These are phyloP conservation scores for Calocybe gambosa DNA, from an alignment of 1,284 basidiomycete species.

Conservation along the genomic window DNA sequence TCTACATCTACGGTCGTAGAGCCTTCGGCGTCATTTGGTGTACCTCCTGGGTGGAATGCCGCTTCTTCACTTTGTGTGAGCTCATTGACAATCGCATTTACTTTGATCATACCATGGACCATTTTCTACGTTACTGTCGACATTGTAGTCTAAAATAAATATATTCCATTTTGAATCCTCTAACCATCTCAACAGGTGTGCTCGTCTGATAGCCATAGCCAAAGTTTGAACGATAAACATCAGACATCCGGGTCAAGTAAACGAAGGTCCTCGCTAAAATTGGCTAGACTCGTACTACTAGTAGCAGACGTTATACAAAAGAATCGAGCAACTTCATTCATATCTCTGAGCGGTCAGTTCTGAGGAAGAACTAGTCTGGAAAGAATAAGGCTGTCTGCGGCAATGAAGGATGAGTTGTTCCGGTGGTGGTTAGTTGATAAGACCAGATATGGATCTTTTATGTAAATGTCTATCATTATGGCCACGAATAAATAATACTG, in stretches of 20 bases:
- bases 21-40: constrained; percentile 40
- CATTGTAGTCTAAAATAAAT: background rate
- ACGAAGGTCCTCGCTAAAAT: too few relatives aligned
- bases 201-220: too few relatives aligned
- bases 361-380: background rate
- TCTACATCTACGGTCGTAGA: constrained; percentile 35
- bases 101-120: constrained; percentile 8
- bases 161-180: background rate
- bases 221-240: too few relatives aligned
- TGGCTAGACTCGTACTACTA: too few relatives aligned
- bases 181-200: too few relatives aligned
- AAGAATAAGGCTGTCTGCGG: background rate
- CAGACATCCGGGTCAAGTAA: too few relatives aligned
- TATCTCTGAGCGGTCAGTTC: too few relatives aligned
- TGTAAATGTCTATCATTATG: background rate
- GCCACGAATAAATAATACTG: too few relatives aligned
- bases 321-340: too few relatives aligned
- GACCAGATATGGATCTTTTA: background rate
- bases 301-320: too few relatives aligned
- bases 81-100: constrained; percentile 6
- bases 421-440: background rate
- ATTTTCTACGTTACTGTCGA: constrained; percentile 10
- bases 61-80: constrained; percentile 8
- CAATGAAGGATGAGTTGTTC: background rate
- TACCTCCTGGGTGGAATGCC: constrained; percentile 41